phyloP scores from a whole-genome alignment of 306 rosid genomes.

The Cucumis melo region DNA sequence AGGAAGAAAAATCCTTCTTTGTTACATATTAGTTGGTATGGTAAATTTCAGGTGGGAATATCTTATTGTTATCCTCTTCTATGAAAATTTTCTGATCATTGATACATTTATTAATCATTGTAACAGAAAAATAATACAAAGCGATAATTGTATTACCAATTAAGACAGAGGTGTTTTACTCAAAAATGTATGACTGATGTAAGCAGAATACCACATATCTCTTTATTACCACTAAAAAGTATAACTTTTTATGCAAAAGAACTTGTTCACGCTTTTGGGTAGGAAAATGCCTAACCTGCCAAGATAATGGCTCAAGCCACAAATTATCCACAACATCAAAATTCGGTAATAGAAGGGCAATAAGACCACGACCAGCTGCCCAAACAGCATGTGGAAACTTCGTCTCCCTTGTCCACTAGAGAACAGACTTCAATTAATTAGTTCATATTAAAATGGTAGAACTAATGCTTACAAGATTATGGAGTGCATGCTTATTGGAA shows the following conservation, averaged over 20 bases:
- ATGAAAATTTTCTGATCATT: background rate
- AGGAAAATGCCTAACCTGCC: conserved; percentile 65
- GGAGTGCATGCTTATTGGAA: background rate
- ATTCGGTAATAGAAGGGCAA: conserved; percentile 78
- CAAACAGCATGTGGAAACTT: conserved; percentile 95
- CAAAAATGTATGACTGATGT: background rate
- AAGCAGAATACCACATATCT: background rate
- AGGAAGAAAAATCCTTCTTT: background rate
- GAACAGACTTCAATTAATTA: background rate
- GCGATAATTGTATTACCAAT: background rate
- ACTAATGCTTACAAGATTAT: background rate
- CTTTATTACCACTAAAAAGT: background rate
- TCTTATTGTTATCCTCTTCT: background rate
- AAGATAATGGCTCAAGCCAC: conserved; percentile 93
- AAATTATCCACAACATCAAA: conserved; percentile 75
- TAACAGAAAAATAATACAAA: background rate
- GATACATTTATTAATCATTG: background rate
- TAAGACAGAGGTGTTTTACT: background rate
- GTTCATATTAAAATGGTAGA: conserved; percentile 8
- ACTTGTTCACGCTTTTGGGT: background rate
- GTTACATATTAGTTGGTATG: background rate
- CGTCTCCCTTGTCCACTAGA: conserved; percentile 81
- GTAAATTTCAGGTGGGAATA: background rate
- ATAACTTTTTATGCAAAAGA: background rate
- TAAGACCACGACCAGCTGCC: conserved; percentile 96